Conservation (phyloP, 108 stramenopile species). For the Chaetoceros tenuissimus region DNA sequence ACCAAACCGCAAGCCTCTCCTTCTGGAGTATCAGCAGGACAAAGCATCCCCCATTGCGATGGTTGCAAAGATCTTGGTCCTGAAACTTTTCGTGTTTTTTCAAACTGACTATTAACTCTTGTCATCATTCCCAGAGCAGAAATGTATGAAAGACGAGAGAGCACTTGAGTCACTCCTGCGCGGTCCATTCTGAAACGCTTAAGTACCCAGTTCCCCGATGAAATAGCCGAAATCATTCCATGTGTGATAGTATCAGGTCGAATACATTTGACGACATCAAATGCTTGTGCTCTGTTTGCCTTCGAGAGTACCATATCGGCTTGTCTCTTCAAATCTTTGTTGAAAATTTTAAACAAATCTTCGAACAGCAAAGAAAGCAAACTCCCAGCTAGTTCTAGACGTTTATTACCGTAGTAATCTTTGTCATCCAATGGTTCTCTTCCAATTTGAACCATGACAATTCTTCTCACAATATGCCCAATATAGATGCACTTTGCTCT, state of each 20-base stretch:
- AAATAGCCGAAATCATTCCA: constrained; percentile 93
- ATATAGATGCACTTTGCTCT: constrained; percentile 89
- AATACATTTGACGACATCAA: constrained; percentile 90
- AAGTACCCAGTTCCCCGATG: constrained; percentile 97
- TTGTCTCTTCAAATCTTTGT: constrained; percentile 88
- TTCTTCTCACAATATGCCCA: constrained; percentile 88
- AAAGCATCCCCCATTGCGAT: constrained; percentile 99
- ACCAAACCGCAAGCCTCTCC: constrained; percentile 97
- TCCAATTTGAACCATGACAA: constrained; percentile 84
- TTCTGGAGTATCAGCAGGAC: constrained; percentile 93
- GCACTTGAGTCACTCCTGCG: constrained; percentile 96
- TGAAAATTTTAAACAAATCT: constrained; percentile 97
- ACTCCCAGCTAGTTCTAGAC: constrained; percentile 96
- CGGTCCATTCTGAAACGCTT: constrained; percentile 99
- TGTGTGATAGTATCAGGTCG: constrained; percentile 91
- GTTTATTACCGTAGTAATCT: constrained; percentile 98
- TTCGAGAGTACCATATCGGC: constrained; percentile 93
- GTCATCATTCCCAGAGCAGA: constrained; percentile 98
- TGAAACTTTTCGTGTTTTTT: constrained; percentile 95
- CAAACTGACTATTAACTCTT: constrained; percentile 94
- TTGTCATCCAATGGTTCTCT: constrained; percentile 89
- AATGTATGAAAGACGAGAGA: constrained; percentile 88
- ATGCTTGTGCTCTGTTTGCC: constrained; percentile 88
- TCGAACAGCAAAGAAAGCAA: constrained; percentile 93
- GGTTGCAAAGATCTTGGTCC: constrained; percentile 96